These are phyloP conservation scores for Arthroderma sp. DNA, from an alignment of 2,329 filamentous ascomycete genomes.

Conservation along the genomic window DNA sequence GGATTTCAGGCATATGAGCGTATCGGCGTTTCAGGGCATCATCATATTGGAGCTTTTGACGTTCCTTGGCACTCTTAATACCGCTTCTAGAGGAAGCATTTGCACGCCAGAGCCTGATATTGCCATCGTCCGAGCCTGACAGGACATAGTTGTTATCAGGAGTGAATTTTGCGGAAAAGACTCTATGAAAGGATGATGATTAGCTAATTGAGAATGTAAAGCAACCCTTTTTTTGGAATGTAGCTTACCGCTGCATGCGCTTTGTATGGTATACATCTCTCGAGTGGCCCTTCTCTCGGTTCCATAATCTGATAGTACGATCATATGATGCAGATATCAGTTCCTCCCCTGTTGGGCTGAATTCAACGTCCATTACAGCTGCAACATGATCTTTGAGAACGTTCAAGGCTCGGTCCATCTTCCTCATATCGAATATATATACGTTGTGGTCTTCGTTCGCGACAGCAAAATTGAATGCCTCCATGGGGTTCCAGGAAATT, in stretches of 20 bases:
- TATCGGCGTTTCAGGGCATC: constrained; percentile 71
- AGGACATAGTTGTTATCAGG: constrained; percentile 83
- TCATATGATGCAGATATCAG: constrained; percentile 84
- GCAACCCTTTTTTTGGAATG: not conserved
- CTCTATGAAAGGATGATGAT: constrained; percentile 36
- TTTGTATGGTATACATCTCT: constrained; percentile 95
- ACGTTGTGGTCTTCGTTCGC: constrained; percentile 92
- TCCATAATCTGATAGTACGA: constrained; percentile 77
- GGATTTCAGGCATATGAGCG: constrained; percentile 91
- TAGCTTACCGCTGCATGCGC: constrained; percentile 68
- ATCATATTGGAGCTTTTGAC: constrained; percentile 86
- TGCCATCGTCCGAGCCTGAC: constrained; percentile 86
- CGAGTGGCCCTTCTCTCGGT: constrained; percentile 65
- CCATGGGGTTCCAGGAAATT: constrained; percentile 90
- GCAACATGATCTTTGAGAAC: constrained; percentile 80
- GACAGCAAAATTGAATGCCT: constrained; percentile 86
- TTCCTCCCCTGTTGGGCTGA: constrained; percentile 86
- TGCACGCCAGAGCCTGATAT: constrained; percentile 78
- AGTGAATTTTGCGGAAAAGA: constrained; percentile 74
- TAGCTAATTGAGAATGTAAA: not conserved
- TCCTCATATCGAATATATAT: constrained; percentile 89
- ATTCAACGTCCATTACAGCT: constrained; percentile 94
- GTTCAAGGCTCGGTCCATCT: constrained; percentile 75
- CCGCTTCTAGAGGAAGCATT: constrained; percentile 73
- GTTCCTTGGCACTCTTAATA: constrained; percentile 71